These are phyloP conservation scores for Cystoderma amianthinum DNA, from an alignment of 768 basidiomycete species.

Conservation along the genomic window DNA sequence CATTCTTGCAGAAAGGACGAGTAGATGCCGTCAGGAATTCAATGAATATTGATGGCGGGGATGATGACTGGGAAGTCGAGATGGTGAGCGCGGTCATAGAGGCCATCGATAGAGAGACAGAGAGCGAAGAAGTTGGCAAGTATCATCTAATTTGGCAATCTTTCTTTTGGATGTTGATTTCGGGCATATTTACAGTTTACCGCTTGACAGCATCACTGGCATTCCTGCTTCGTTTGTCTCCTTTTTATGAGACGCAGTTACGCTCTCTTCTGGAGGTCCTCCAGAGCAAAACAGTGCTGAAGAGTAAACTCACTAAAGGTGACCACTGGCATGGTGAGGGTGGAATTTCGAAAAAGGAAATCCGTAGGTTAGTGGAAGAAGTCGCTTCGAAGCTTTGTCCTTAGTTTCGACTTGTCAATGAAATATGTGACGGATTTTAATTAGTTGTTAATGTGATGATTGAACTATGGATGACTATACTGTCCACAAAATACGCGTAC, in stretches of 20 bases:
- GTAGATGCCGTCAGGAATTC: conserved; percentile 29
- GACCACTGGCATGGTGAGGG: conserved; percentile 36
- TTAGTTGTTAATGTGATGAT: too few relatives aligned
- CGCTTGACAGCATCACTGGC: conserved; percentile 76
- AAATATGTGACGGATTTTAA: conserved; percentile 6
- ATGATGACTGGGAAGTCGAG: conserved; percentile 86
- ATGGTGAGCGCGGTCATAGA: conserved; percentile 78
- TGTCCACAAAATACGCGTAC: too few relatives aligned
- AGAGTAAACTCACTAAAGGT: conserved; percentile 48
- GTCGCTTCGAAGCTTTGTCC: conserved; percentile 42
- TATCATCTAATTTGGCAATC: conserved; percentile 1
- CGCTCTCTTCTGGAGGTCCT: conserved; percentile 63
- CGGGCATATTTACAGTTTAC: conserved; percentile 46
- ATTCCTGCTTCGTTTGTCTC: conserved; percentile 69
- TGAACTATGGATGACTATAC: too few relatives aligned
- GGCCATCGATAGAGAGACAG: conserved; percentile 63
- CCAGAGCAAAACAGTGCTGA: conserved; percentile 48
- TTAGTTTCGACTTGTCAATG: too few relatives aligned
- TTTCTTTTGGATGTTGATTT: conserved; percentile 2
- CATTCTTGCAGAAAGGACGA: conserved; percentile 55
- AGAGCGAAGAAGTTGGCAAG: conserved; percentile 79
- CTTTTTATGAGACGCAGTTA: conserved; percentile 51
- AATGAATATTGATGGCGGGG: conserved; percentile 19
- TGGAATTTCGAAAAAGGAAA: conserved; percentile 58
- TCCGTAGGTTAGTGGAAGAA: conserved; percentile 59